Evolutionary conservation across 306 rosid species (phyloP), one percentile per base, ranked within the genome.

Genomic region (Cucumis hystrix): DNA sequence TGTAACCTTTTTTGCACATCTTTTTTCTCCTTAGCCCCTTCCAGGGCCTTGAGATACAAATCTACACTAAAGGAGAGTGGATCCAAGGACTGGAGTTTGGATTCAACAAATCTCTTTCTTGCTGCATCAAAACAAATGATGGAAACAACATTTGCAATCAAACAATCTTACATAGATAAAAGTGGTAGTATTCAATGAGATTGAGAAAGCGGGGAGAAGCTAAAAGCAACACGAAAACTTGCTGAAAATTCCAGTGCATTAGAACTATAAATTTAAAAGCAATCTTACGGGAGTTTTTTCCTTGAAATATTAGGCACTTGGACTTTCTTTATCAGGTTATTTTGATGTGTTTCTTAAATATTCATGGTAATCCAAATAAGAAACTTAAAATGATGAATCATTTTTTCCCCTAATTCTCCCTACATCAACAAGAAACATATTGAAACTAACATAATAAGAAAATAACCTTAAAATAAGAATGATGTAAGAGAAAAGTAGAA

Each of bases 71-170:
- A 85, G 76, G 82, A 87, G 56, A 85, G 96, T 30, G 76, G 89
- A 74, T 92, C 97, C 84, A 92, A 84, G 72, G 92, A 82, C 80
- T 86, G 95, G 62, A 90, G 87, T 83, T 89, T 89, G 62, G 96
- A 85, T 79, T 89, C 97, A 71, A 94, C 81, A 81, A 82, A 89
- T 87, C 92, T 92, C 88, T 82, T 94, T 87, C 90, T 92, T 79
- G 93, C 98, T 94, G 95, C 87, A 85, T 56, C 70, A 74, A 83
- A 21, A 80, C 6, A 60, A 58, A 64, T 47, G 17, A 76, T 49
- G 55, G 2, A 60, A 66, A 78, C 37, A 7, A 84, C 21, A 59
- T 59, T 15, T 43, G 8, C 37, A 69, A 69, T 40, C 56, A 43
- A 68, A 69, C 21, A 64, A 16, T 64, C 43, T 33, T 30, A 7